Conservation (phyloP, 2,329 filamentous ascomycete species). For the Reticulascus tulasneorum region DNA sequence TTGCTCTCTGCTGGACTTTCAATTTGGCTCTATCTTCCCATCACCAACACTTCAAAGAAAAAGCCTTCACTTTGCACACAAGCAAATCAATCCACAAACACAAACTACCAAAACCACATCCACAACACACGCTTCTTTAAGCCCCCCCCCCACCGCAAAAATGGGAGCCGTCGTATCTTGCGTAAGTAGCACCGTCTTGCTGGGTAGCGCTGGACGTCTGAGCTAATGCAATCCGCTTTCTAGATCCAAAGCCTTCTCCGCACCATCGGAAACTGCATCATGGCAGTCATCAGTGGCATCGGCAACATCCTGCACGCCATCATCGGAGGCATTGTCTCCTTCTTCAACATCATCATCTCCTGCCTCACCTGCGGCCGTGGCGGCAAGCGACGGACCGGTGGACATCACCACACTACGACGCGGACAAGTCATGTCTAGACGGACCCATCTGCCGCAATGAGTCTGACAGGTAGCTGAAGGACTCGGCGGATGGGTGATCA, state of each 20-base stretch:
- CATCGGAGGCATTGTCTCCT: constrained; percentile 60
- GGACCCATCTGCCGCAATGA: constrained; percentile 1
- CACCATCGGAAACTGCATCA: constrained; percentile 63
- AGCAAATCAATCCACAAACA: constrained; percentile 2
- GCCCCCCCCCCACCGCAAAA: constrained; percentile 28
- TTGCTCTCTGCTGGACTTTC: no score
- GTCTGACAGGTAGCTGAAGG: no score
- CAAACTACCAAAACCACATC: constrained; percentile 10
- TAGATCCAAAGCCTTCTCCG: constrained; percentile 58
- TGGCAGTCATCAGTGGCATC: constrained; percentile 65
- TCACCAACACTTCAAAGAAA: not conserved
- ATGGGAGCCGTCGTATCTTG: constrained; percentile 86
- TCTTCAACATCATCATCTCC: constrained; percentile 63
- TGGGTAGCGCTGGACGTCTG: not conserved
- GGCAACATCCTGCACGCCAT: constrained; percentile 62
- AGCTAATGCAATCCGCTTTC: not conserved
- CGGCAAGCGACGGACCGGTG: constrained; percentile 24
- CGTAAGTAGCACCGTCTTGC: constrained; percentile 53
- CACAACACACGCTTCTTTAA: constrained; percentile 10
- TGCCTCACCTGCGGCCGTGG: constrained; percentile 57
- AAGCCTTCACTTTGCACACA: not conserved
- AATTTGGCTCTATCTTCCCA: not conserved
- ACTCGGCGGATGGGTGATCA: no score
- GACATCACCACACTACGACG: constrained; percentile 23
- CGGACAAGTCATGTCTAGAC: constrained; percentile 27